Percentiles rank a stretch among this genome's conserved stretches.
Conservation (phyloP, 2,329 filamentous ascomycete species). For the Fusarium robinianum region DNA sequence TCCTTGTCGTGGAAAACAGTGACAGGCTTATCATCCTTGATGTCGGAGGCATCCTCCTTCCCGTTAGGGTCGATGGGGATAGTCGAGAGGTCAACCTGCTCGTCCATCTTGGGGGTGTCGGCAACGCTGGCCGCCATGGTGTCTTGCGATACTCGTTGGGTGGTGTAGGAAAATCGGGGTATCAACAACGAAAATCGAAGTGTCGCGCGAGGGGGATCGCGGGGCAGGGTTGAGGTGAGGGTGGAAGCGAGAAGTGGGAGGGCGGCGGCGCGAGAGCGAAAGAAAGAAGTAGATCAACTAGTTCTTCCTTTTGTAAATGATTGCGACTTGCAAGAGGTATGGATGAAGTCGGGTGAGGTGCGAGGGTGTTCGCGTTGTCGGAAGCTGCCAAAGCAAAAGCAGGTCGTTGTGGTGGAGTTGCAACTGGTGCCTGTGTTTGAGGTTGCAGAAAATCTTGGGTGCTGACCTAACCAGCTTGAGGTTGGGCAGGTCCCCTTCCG, state of each 20-base stretch:
- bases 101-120: slow-evolving; percentile 45
- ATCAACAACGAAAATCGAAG: slow-evolving; percentile 10
- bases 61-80: slow-evolving; percentile 70
- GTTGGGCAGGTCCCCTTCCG: slow-evolving; percentile 4
- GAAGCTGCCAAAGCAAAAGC: slow-evolving; percentile 32
- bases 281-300: slow-evolving; percentile 35
- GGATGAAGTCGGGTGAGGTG: slow-evolving; percentile 26
- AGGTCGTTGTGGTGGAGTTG: slow-evolving; percentile 25
- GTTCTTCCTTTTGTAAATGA: slow-evolving; percentile 31
- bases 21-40: slow-evolving; percentile 66
- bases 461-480: slow-evolving; percentile 29
- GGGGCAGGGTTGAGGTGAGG: slow-evolving; percentile 36
- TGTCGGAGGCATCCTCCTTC: slow-evolving; percentile 55
- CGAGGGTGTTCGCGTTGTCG: slow-evolving; percentile 23
- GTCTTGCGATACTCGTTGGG: slow-evolving; percentile 17
- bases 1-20: slow-evolving; percentile 98
- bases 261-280: slow-evolving; percentile 26
- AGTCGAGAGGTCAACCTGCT: slow-evolving; percentile 69
- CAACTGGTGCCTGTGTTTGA: slow-evolving; percentile 25
- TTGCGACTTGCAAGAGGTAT: slow-evolving; percentile 48
- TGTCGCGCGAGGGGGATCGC: slow-evolving; percentile 33
- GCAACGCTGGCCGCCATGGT: slow-evolving; percentile 45
- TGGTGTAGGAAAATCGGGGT: slow-evolving; percentile 9
- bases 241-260: slow-evolving; percentile 28
- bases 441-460: slow-evolving; percentile 34